Evolutionary conservation across 768 basidiomycete genomes (phyloP).

Genomic region (Amylocystis lapponica): DNA sequence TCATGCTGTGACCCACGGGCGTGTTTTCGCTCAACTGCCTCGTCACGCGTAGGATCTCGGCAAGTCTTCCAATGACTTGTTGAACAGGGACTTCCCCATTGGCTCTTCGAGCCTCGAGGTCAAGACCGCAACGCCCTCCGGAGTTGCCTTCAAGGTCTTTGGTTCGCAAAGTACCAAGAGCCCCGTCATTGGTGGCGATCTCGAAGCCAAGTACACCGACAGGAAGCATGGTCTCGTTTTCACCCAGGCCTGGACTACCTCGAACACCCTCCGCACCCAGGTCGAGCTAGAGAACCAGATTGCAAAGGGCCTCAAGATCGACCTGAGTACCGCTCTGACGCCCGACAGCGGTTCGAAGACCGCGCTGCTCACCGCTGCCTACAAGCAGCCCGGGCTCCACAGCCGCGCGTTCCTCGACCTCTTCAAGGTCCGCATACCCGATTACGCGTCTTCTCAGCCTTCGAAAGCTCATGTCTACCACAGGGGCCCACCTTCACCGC

Average conservation of each 20-base stretch:
- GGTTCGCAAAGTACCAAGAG: constrained; percentile 77
- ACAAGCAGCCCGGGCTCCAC: constrained; percentile 97
- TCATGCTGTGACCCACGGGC: neutral
- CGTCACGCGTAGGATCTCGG: constrained; percentile 67
- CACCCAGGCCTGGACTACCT: constrained; percentile 94
- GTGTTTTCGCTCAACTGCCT: constrained; percentile 1
- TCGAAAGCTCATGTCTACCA: neutral
- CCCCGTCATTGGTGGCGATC: constrained; percentile 72
- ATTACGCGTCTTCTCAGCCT: neutral
- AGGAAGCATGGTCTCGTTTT: constrained; percentile 88
- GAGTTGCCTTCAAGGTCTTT: constrained; percentile 90
- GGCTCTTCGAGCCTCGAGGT: constrained; percentile 67
- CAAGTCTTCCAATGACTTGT: constrained; percentile 94
- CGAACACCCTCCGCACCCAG: constrained; percentile 86
- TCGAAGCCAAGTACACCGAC: constrained; percentile 94
- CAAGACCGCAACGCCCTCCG: constrained; percentile 84
- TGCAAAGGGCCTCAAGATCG: constrained; percentile 96
- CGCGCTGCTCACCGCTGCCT: constrained; percentile 76
- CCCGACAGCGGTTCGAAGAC: constrained; percentile 86
- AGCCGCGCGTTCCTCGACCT: constrained; percentile 85
- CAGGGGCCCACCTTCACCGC: constrained; percentile 97
- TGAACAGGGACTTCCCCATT: constrained; percentile 91
- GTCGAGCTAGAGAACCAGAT: constrained; percentile 96
- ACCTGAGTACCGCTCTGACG: constrained; percentile 74
- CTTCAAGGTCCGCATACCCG: constrained; percentile 67